phyloP scores from a whole-genome alignment of 225 moss, liverwort and hornwort genomes.

The Pseudisothecium myosuroides region DNA sequence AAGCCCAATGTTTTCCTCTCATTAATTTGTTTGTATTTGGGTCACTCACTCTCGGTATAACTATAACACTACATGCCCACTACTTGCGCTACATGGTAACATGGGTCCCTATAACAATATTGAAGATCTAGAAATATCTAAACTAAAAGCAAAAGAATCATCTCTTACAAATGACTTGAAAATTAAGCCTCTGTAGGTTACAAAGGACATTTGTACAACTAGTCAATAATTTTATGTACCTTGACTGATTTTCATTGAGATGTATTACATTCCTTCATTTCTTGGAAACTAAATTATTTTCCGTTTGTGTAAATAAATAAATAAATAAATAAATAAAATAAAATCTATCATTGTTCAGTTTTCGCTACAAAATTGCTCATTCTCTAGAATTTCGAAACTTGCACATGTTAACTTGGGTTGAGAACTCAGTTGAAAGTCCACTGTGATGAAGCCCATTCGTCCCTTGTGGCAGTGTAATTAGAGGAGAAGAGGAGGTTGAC shows the following conservation, averaged over 20 bases:
- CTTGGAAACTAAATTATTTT: background rate
- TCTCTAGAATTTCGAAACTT: background rate
- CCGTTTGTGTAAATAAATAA: background rate
- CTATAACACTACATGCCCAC: rapidly evolving
- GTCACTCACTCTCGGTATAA: background rate
- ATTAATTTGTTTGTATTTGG: background rate
- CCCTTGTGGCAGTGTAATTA: background rate
- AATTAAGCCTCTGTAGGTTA: background rate
- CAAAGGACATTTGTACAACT: background rate
- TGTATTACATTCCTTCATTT: background rate
- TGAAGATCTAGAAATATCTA: too few relatives aligned
- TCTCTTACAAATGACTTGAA: background rate
- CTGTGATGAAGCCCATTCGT: background rate
- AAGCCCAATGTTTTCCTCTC: background rate
- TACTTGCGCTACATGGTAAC: rapidly evolving
- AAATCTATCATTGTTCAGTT: background rate
- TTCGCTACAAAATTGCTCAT: too few relatives aligned
- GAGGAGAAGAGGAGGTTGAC: background rate
- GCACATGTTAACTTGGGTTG: background rate
- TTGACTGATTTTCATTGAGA: too few relatives aligned
- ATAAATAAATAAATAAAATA: too few relatives aligned
- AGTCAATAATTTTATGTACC: background rate
- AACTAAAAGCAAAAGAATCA: background rate
- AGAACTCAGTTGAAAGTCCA: background rate
- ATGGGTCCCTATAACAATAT: background rate